phyloP scores from a whole-genome alignment of 257 asterid genomes.

The Solanum sitiens region DNA sequence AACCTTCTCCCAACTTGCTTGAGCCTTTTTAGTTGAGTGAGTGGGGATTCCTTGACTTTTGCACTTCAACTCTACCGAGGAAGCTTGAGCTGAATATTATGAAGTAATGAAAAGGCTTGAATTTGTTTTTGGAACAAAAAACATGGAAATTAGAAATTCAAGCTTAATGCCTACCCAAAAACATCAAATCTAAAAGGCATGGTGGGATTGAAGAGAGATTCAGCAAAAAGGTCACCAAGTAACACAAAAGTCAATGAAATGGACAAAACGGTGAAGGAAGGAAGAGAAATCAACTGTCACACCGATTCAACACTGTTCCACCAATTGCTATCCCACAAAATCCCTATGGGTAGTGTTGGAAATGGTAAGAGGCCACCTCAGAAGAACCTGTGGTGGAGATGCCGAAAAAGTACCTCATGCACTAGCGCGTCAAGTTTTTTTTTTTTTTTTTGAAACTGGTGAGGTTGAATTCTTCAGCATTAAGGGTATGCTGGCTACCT shows the following conservation, averaged over 20 bases:
- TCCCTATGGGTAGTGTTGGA: not conserved
- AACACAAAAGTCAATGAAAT: not conserved
- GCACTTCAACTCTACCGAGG: not conserved
- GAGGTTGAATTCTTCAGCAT: too few species aligned
- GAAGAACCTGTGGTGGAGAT: not conserved
- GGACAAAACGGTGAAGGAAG: not conserved
- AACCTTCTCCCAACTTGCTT: not conserved
- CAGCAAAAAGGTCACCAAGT: not conserved
- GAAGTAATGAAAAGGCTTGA: not conserved
- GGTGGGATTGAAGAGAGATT: not conserved
- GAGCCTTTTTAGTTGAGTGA: not conserved
- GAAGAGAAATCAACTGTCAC: not conserved
- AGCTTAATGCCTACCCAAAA: not conserved
- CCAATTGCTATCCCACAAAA: not conserved
- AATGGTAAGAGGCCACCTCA: not conserved
- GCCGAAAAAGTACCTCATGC: not conserved
- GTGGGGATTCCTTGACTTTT: not conserved
- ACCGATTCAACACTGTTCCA: not conserved
- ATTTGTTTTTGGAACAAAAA: not conserved
- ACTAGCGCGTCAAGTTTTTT: too few species aligned
- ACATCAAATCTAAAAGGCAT: not conserved
- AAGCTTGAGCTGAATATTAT: not conserved
- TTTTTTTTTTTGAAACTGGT: too few species aligned
- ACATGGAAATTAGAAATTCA: not conserved
- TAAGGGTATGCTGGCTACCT: too few species aligned